phyloP scores from a whole-genome alignment of 768 basidiomycete genomes.

The Rubroboletus satanas region DNA sequence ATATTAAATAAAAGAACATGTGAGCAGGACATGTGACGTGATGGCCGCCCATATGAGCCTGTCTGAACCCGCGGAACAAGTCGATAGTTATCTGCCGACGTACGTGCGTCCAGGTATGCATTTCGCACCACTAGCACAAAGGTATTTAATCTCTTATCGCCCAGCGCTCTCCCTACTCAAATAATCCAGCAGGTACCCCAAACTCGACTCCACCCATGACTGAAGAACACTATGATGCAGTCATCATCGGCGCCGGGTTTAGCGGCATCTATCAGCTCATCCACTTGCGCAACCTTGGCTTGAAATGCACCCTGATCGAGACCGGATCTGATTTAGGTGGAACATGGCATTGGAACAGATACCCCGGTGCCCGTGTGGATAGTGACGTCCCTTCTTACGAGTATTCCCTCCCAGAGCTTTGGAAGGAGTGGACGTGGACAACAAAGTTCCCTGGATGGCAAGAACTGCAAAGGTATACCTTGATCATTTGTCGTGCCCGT shows the following conservation, averaged over 20 bases:
- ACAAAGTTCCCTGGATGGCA: conserved; percentile 7
- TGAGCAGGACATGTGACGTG: not conserved
- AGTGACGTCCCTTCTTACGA: conserved; percentile 8
- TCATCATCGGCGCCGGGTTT: conserved; percentile 12
- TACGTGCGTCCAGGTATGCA: not conserved
- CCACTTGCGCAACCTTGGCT: conserved; percentile 6
- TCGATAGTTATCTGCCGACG: not conserved
- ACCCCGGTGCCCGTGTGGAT: conserved; percentile 12
- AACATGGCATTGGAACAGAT: conserved; percentile 12
- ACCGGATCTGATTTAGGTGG: conserved; percentile 8
- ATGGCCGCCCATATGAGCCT: not conserved
- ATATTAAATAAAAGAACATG: not conserved
- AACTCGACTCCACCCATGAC: not conserved
- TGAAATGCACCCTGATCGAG: conserved; percentile 5
- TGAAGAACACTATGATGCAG: conserved; percentile 6
- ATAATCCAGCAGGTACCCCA: not conserved
- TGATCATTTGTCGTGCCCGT: not conserved
- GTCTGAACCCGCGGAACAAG: not conserved
- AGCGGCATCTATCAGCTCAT: conserved; percentile 10
- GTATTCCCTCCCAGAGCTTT: conserved; percentile 8
- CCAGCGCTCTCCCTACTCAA: too few relatives aligned
- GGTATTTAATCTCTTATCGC: not conserved
- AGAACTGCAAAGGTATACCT: conserved; percentile 1
- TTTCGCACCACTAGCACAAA: not conserved
- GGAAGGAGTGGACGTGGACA: conserved; percentile 14